These are phyloP conservation scores for Xylariaceae sp. DNA, from an alignment of 2,329 filamentous ascomycete genomes.

Conservation along the genomic window DNA sequence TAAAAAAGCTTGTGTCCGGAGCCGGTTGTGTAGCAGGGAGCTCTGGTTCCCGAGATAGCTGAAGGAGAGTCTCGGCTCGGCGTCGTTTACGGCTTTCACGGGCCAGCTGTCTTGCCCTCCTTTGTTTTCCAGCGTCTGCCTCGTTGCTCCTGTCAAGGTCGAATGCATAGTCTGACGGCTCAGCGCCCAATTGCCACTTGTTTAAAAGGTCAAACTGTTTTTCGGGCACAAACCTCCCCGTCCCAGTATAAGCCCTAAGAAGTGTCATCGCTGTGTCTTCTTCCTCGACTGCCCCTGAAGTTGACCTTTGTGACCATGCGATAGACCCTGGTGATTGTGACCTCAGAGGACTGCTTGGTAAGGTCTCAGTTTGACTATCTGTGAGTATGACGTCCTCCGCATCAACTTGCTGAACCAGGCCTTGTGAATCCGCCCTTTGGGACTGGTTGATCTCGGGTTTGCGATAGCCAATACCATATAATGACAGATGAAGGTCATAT, in stretches of 20 bases:
- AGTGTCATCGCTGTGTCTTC: conserved; percentile 40
- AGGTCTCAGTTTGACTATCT: conserved; percentile 35
- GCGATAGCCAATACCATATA: conserved; percentile 32
- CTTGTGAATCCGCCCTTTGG: background rate
- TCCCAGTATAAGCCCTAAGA: conserved; percentile 40
- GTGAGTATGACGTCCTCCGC: conserved; percentile 31
- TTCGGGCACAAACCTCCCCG: conserved; percentile 33
- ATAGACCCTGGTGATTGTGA: conserved; percentile 29
- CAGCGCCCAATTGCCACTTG: conserved; percentile 37
- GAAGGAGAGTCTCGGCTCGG: conserved; percentile 38
- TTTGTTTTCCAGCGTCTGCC: conserved; percentile 34
- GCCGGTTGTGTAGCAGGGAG: conserved; percentile 38
- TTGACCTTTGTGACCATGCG: conserved; percentile 25
- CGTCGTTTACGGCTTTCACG: conserved; percentile 40
- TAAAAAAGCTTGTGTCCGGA: conserved; percentile 32
- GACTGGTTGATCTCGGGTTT: conserved; percentile 13
- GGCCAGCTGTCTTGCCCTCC: conserved; percentile 35
- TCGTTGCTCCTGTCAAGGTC: conserved; percentile 39
- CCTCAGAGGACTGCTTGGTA: conserved; percentile 29
- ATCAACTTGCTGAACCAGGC: conserved; percentile 13
- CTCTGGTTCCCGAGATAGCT: conserved; percentile 34
- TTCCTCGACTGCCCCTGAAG: conserved; percentile 18
- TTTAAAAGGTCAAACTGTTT: conserved; percentile 36
- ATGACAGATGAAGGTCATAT: conserved; percentile 40
- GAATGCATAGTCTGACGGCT: conserved; percentile 37